These are phyloP conservation scores for Acer negundo DNA, from an alignment of 345 rosid species.

Conservation along the genomic window DNA sequence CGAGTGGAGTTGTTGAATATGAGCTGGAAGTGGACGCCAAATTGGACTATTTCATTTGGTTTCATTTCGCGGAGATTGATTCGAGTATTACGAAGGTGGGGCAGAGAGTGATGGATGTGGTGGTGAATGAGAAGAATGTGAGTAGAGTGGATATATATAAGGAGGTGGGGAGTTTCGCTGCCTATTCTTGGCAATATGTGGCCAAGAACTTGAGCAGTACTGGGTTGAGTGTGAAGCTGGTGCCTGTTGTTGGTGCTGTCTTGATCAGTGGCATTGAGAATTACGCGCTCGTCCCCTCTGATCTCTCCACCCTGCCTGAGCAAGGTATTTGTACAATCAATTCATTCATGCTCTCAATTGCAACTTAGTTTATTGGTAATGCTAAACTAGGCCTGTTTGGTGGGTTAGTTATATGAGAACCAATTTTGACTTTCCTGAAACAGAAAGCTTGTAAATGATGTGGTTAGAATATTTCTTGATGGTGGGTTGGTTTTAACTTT, in stretches of 20 bases:
- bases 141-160: constrained; percentile 66
- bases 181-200: constrained; percentile 49
- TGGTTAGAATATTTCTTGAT: background rate
- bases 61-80: constrained; percentile 96
- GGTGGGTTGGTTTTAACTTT: background rate
- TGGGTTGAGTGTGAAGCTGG: constrained; percentile 55
- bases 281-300: constrained; percentile 85
- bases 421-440: background rate
- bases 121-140: constrained; percentile 68
- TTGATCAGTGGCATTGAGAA: constrained; percentile 84
- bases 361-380: background rate
- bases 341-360: background rate
- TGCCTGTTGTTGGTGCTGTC: constrained; percentile 62
- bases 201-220: constrained; percentile 66
- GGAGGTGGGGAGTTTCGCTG: constrained; percentile 70
- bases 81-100: constrained; percentile 60
- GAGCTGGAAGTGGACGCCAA: constrained; percentile 81
- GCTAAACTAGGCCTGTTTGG: background rate
- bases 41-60: constrained; percentile 89
- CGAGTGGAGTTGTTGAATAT: constrained; percentile 52
- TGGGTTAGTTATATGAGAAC: constrained; percentile 1
- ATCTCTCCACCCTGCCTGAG: constrained; percentile 71
- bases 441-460: constrained; percentile 3
- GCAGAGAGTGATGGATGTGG: constrained; percentile 72
- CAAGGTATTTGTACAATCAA: constrained; percentile 53